Evolutionary conservation across 2,329 filamentous ascomycete genomes (phyloP).

Genomic region (Coniochaeta ligniaria): DNA sequence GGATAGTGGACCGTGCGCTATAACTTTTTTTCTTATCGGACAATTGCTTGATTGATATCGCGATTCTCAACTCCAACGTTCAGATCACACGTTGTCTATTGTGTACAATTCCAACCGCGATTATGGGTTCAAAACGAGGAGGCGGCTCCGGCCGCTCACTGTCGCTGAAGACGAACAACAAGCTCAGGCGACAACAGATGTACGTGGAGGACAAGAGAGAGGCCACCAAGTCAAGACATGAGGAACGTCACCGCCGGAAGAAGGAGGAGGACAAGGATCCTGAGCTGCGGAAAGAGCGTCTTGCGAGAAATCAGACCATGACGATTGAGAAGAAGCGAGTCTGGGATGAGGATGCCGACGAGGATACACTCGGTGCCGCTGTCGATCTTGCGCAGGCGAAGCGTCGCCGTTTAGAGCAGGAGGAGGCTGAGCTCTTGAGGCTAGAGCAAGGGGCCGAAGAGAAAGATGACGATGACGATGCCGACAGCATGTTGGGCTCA

Average conservation of each 20-base stretch:
- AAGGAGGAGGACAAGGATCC: constrained; percentile 84
- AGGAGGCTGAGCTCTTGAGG: constrained; percentile 35
- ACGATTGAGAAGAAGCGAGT: constrained; percentile 84
- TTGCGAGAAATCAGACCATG: constrained; percentile 69
- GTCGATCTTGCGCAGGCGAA: constrained; percentile 56
- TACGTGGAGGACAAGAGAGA: constrained; percentile 75
- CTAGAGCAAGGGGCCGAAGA: constrained; percentile 21
- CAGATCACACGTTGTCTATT: no score
- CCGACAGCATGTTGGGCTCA: constrained; percentile 75
- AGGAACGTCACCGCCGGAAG: constrained; percentile 69
- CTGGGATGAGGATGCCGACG: constrained; percentile 71
- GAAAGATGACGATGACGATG: constrained; percentile 51
- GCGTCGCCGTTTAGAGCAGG: constrained; percentile 42
- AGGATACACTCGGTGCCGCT: constrained; percentile 46
- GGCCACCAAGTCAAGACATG: constrained; percentile 66
- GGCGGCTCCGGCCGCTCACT: constrained; percentile 20
- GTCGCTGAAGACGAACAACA: constrained; percentile 53
- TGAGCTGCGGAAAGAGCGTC: constrained; percentile 61
- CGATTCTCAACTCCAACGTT: background rate
- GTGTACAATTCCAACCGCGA: no score
- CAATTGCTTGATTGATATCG: background rate
- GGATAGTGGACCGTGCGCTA: background rate
- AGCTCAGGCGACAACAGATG: constrained; percentile 69
- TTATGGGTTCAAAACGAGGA: constrained; percentile 15
- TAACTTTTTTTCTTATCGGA: constrained; percentile 2